Evolutionary conservation across 352 stramenopile species (phyloP).

Genomic region (Albugo laibachii): DNA sequence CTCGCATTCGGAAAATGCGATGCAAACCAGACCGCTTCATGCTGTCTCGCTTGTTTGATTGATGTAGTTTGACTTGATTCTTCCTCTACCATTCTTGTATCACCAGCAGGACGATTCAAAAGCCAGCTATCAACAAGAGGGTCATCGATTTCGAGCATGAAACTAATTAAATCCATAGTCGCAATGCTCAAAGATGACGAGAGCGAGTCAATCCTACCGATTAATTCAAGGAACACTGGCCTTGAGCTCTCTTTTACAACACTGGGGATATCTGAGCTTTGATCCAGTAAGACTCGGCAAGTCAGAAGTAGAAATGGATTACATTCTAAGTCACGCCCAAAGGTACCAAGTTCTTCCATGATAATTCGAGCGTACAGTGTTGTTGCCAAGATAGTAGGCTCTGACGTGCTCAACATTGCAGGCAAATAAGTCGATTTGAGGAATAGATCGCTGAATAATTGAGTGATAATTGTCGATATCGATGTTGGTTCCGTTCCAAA

Average conservation of each 20-base stretch:
- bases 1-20: conserved; percentile 57
- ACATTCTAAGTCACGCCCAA: conserved; percentile 32
- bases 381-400: conserved; percentile 33
- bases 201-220: conserved; percentile 63
- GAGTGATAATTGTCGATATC: conserved; percentile 52
- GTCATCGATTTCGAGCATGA: conserved; percentile 45
- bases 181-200: conserved; percentile 60
- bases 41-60: not conserved
- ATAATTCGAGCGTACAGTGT: conserved; percentile 63
- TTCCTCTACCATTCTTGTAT: conserved; percentile 2
- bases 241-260: not conserved
- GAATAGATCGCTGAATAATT: conserved; percentile 52
- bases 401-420: conserved; percentile 42
- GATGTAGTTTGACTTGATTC: not conserved
- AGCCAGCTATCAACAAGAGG: conserved; percentile 32
- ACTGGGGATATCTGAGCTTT: not conserved
- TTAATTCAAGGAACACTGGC: conserved; percentile 8
- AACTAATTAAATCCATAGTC: conserved; percentile 68
- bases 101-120: conserved; percentile 5
- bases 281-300: conserved; percentile 54
- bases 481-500: conserved; percentile 19
- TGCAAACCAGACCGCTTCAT: conserved; percentile 48
- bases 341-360: conserved; percentile 58
- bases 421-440: conserved; percentile 43
- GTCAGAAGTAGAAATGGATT: conserved; percentile 64